Percentiles rank a stretch among this genome's conserved stretches.
Conservation (phyloP, 148 eudicot genomes). For the Rhododendron ferrugineum region DNA sequence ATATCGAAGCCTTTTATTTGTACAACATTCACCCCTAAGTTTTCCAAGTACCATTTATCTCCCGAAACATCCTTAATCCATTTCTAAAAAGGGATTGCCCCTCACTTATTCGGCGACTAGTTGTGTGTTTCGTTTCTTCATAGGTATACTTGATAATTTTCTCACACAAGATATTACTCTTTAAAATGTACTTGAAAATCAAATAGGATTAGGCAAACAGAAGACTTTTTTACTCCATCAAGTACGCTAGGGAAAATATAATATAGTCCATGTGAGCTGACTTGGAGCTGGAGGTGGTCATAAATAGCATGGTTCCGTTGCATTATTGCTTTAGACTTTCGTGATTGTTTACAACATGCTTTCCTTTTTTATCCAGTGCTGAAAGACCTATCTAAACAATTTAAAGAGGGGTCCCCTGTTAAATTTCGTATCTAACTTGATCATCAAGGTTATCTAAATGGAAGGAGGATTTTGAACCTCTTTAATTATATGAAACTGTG, state of each 20-base stretch:
- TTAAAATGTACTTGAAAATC: background rate
- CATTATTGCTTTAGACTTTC: background rate
- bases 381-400: background rate
- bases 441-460: background rate
- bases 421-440: background rate
- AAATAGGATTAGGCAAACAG: background rate
- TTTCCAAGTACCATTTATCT: background rate
- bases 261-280: background rate
- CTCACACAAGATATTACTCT: background rate
- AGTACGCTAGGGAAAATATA: background rate
- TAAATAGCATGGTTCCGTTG: background rate
- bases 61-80: background rate
- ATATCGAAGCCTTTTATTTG: background rate
- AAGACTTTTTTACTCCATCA: background rate
- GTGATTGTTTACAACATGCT: background rate
- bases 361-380: background rate
- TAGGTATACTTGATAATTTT: background rate
- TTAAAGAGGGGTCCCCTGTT: background rate
- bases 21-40: background rate
- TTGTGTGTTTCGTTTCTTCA: background rate
- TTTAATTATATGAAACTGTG: background rate
- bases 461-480: background rate
- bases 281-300: background rate
- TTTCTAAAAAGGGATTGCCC: background rate
- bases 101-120: background rate